Evolutionary conservation across 345 rosid species (phyloP).

Genomic region (Populus tremula): DNA sequence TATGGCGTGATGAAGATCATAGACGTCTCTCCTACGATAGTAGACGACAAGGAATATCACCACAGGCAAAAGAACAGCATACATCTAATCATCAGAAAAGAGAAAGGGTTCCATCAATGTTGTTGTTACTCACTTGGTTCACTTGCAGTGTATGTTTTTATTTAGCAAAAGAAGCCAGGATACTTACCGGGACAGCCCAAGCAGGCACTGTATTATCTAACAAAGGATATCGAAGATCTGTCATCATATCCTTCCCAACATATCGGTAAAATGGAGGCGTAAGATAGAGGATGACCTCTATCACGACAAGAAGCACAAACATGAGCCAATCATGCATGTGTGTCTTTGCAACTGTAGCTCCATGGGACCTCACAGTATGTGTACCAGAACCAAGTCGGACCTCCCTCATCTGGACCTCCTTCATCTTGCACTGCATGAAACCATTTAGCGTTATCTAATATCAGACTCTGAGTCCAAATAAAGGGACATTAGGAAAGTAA

Average conservation of each 20-base stretch:
- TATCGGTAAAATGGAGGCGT: slow-evolving; percentile 80
- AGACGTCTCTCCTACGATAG: slow-evolving; percentile 63
- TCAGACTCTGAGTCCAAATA: background rate
- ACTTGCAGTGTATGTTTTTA: background rate
- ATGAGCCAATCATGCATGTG: slow-evolving; percentile 79
- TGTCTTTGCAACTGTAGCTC: slow-evolving; percentile 48
- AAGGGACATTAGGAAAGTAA: background rate
- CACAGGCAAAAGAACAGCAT: slow-evolving; percentile 60
- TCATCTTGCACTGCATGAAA: slow-evolving; percentile 38
- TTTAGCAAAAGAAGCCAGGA: background rate
- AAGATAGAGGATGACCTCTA: slow-evolving; percentile 38
- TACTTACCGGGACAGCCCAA: slow-evolving; percentile 75
- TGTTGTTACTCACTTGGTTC: slow-evolving; percentile 2
- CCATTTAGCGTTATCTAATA: background rate
- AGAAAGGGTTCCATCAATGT: slow-evolving; percentile 6
- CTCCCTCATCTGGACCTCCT: slow-evolving; percentile 53
- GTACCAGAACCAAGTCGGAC: slow-evolving; percentile 37
- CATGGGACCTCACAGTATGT: slow-evolving; percentile 65
- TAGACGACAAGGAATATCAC: slow-evolving; percentile 56
- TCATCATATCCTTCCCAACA: slow-evolving; percentile 92
- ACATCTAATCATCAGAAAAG: slow-evolving; percentile 39
- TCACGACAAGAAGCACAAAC: slow-evolving; percentile 53
- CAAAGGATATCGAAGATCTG: slow-evolving; percentile 75
- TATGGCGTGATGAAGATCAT: slow-evolving; percentile 87
- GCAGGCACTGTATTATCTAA: slow-evolving; percentile 69